Evolutionary conservation across 1,139 yeast genomes (phyloP).

Genomic region (Sugiyamaella neomexicana): DNA sequence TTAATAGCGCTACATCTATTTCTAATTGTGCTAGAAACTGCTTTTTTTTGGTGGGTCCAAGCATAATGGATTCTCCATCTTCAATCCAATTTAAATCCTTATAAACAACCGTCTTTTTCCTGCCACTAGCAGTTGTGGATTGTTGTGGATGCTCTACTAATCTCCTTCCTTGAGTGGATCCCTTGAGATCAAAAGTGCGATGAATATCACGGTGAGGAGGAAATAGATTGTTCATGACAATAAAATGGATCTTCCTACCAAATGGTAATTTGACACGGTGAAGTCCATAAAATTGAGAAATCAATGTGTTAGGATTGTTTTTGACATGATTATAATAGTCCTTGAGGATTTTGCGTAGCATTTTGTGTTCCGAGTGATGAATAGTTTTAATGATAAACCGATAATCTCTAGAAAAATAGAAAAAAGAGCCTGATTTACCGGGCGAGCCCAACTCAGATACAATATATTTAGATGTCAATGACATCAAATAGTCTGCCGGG

Average conservation of each 20-base stretch:
- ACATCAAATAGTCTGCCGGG: conserved; percentile 92
- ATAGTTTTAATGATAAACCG: conserved; percentile 94
- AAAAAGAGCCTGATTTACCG: conserved; percentile 95
- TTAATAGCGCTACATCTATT: conserved; percentile 70
- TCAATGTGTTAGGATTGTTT: conserved; percentile 79
- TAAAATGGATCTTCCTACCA: conserved; percentile 82
- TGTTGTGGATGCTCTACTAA: conserved; percentile 33
- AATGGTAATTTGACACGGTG: conserved; percentile 91
- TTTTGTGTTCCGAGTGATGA: conserved; percentile 89
- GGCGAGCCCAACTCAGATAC: conserved; percentile 93
- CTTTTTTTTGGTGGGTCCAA: conserved; percentile 69
- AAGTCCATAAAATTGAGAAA: conserved; percentile 92
- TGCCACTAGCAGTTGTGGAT: conserved; percentile 2
- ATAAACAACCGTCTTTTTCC: conserved; percentile 47
- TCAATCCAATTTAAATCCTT: conserved; percentile 91
- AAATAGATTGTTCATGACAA: conserved; percentile 95
- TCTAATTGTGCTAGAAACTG: conserved; percentile 67
- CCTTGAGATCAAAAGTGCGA: conserved; percentile 85
- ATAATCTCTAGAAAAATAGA: conserved; percentile 91
- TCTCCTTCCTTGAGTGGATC: conserved; percentile 82
- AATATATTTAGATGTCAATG: conserved; percentile 89
- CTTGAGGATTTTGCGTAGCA: conserved; percentile 68
- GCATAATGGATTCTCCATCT: conserved; percentile 56
- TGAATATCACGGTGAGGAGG: conserved; percentile 93
- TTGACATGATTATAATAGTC: conserved; percentile 82